Evolutionary conservation across 768 basidiomycete species (phyloP), one percentile per base, ranked within the genome.

Genomic region (Cyathus striatus): DNA sequence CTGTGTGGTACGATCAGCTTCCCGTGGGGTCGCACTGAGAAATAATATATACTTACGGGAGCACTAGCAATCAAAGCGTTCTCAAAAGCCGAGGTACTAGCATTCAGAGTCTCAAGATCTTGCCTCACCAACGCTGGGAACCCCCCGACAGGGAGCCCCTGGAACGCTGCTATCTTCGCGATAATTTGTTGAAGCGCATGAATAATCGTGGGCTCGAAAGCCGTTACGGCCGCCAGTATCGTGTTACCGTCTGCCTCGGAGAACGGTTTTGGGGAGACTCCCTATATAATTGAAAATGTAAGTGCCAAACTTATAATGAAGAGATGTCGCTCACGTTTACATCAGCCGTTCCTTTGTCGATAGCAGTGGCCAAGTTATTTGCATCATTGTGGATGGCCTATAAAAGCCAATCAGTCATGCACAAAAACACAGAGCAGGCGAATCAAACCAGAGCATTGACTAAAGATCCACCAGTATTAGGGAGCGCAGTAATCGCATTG

Each of bases 401-500:
- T 21, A 23, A 41, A 21, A 18, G 20, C 22, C 6, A 44, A 20
- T 2, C 9, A 37, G 3, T 17, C 3, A 30, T 32, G 35, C 20
- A 22, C 17, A 5, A 25, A 32, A 4, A n/a, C n/a, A n/a, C n/a
- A 38, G 48, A 64, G 37, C 18, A 46, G 45, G 30, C 10, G 18
- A 2, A n/a, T 41, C 57, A 7, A 37, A 67, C 63, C 40, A 62
- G 45, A 26, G 61, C 65, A 9, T 32, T 23, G 23, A 40, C 6
- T 1, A 67, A 33, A 23, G 46, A 53, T 37, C 50, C 52, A 1
- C 56, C 61, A 9, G 49, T 47, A 18, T 38, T 23, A 3, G 65
- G 58, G 58, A 61, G 63, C 6, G 54, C 55, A 14, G 54, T 50
- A 42, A 71, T 62, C 2, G 53, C 46, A 18, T 42, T 52, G 41